Base-by-base conservation (phyloP, 768 basidiomycete genomes). In the Hygrophoropsis aurantiaca region DNA sequence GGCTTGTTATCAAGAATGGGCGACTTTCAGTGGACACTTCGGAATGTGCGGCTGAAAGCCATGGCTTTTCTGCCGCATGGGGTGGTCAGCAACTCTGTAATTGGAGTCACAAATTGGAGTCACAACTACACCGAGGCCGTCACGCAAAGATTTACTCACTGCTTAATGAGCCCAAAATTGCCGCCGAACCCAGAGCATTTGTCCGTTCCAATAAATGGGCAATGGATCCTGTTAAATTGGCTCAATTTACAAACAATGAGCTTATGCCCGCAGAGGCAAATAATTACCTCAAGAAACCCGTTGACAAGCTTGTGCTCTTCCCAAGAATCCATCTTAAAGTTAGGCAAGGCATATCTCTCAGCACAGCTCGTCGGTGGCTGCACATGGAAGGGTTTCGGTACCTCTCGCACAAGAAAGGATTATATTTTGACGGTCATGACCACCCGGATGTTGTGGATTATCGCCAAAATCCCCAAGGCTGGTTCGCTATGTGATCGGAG, bases 191-290 rank as follows among this genome's bases (percentile, higher is more conserved):
- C 10, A 8, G 16, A n/a, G 27, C 38, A 42, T 51, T 20, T 47
- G 30, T 51, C 16, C n/a, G 11, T 25, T 51, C 49, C 44, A 58
- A 72, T 39, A 70, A 70, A 53, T 70, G 70, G 70, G 49, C 62
- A 23, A 65, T 68, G 50, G 41, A 68, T 51, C 69, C 69, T 3
- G 49, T 30, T 21, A 72, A 68, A 49, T 44, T 72, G 19, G 55
- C 37, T 0, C 52, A 59, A 20, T 67, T 64, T 54, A 58, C 16
- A 1, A 32, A 61, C 21, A 45, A 50, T 3, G 55, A 59, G 43
- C 30, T 66, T 33, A 38, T 68, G 7, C 65, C 65, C 2, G 54
- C 42, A 4, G 60, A 49, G 5, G 59, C 62, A 2, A 40, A 64
- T 1, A 58, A 65, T 43, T 72, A 70, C 41, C 40, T 59, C 11